Percentiles rank a stretch among this genome's conserved stretches.
Conservation (phyloP, 139 green algal species). For the Chlamydomonas schloesseri region DNA sequence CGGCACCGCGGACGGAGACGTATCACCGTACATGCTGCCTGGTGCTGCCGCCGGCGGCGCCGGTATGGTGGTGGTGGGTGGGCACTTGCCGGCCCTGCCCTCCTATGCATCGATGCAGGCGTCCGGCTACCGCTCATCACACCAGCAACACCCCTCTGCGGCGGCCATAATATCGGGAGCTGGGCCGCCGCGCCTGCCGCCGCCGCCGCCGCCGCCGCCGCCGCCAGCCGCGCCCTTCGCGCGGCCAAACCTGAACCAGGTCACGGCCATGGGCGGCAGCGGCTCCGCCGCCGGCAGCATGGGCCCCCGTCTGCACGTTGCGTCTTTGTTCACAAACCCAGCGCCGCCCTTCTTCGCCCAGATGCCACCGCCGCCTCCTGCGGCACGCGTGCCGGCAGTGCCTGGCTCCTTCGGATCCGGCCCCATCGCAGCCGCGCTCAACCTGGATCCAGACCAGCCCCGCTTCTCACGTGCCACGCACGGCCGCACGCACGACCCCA, state of each 20-base stretch:
- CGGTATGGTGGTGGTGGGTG: background rate
- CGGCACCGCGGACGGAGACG: background rate
- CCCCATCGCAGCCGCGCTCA: background rate
- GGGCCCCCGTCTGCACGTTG: no score
- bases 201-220: background rate
- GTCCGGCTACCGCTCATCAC: no score
- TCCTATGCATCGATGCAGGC: no score
- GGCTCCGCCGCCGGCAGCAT: background rate
- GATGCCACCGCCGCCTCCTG: no score
- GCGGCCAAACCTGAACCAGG: background rate
- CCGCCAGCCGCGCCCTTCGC: background rate
- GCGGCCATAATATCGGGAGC: no score
- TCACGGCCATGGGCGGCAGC: background rate
- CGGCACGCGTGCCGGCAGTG: no score
- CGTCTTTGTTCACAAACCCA: no score
- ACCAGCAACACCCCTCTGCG: no score
- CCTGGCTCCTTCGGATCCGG: no score
- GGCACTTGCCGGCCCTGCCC: background rate
- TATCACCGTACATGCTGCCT: no score
- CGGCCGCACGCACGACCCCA: background rate
- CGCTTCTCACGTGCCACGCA: constrained; percentile 14
- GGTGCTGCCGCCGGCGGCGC: background rate
- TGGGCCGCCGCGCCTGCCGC: background rate
- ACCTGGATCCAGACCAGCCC: constrained; percentile 3
- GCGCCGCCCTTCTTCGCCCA: no score